These are phyloP conservation scores for Pestalotiopsis sp. DNA, from an alignment of 2,329 filamentous ascomycete species.

Conservation along the genomic window DNA sequence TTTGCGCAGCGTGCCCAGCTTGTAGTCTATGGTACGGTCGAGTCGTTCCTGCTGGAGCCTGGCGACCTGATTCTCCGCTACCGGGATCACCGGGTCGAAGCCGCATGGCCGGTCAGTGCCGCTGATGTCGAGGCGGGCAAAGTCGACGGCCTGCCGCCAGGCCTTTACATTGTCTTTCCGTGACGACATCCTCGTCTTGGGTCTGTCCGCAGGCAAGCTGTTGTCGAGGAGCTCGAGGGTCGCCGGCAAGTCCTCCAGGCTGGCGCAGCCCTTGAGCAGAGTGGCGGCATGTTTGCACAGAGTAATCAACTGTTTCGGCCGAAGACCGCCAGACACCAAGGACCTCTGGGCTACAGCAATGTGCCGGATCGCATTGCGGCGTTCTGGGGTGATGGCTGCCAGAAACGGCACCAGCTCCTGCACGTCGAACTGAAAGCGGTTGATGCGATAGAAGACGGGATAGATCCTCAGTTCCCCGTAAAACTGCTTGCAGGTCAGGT, in stretches of 20 bases:
- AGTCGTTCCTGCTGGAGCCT: not conserved
- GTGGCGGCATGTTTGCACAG: not conserved
- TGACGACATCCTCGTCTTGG: not conserved
- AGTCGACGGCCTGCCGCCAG: not conserved
- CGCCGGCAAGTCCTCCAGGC: not conserved
- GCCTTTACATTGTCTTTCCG: not conserved
- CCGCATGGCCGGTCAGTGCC: not conserved
- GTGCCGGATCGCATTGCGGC: conserved; percentile 15
- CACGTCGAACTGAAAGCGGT: conserved; percentile 12
- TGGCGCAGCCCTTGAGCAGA: not conserved
- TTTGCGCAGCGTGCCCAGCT: not conserved
- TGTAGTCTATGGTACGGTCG: not conserved
- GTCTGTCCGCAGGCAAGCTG: not conserved
- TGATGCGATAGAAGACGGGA: conserved; percentile 17
- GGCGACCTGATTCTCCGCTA: not conserved
- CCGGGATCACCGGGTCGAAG: not conserved
- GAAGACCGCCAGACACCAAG: not conserved
- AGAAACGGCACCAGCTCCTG: conserved; percentile 7
- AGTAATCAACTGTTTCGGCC: not conserved
- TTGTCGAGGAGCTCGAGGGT: not conserved
- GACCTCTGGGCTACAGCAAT: not conserved
- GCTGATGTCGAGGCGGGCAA: conserved; percentile 3
- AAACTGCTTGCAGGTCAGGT: conserved; percentile 14
- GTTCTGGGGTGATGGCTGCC: conserved; percentile 15
- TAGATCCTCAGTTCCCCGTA: conserved; percentile 13